Conservation (phyloP, 2,329 filamentous ascomycete species). For the Fonsecaea multimorphosa region DNA sequence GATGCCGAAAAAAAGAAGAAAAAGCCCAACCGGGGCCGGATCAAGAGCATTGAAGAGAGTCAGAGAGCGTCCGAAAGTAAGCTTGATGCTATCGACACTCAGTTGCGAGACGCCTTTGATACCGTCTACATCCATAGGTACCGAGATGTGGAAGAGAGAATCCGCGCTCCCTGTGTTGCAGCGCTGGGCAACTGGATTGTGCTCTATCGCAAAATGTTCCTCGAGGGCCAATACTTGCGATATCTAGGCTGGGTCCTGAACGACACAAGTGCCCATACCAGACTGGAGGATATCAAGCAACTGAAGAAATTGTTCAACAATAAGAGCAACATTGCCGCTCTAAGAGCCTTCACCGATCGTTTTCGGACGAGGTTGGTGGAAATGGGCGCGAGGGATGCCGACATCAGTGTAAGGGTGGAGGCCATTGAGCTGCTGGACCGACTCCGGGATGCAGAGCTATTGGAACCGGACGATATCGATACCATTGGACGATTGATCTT, state of each 20-base stretch:
- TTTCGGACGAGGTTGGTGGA: conserved; percentile 88
- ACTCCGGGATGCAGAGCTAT: conserved; percentile 79
- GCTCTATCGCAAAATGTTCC: conserved; percentile 82
- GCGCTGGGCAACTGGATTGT: conserved; percentile 89
- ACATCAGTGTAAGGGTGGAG: conserved; percentile 77
- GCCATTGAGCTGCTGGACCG: conserved; percentile 82
- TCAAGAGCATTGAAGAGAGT: conserved; percentile 73
- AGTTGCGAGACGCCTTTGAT: conserved; percentile 86
- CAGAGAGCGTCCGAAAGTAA: conserved; percentile 73
- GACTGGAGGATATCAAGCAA: conserved; percentile 86
- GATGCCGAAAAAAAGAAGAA: conserved; percentile 77
- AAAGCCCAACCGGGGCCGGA: conserved; percentile 77
- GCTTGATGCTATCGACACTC: conserved; percentile 71
- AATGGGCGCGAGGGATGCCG: conserved; percentile 86
- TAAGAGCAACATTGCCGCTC: conserved; percentile 73
- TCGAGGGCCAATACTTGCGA: conserved; percentile 86
- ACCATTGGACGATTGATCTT: conserved; percentile 86
- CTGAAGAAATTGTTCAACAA: conserved; percentile 79
- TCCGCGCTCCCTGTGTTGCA: conserved; percentile 85
- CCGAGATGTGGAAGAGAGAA: conserved; percentile 87
- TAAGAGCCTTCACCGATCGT: conserved; percentile 91
- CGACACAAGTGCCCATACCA: conserved; percentile 74
- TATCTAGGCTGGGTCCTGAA: conserved; percentile 97
- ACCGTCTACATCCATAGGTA: conserved; percentile 95
- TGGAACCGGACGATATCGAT: conserved; percentile 92